Conservation (phyloP, 2,329 filamentous ascomycete species). For the Botrytis porri region DNA sequence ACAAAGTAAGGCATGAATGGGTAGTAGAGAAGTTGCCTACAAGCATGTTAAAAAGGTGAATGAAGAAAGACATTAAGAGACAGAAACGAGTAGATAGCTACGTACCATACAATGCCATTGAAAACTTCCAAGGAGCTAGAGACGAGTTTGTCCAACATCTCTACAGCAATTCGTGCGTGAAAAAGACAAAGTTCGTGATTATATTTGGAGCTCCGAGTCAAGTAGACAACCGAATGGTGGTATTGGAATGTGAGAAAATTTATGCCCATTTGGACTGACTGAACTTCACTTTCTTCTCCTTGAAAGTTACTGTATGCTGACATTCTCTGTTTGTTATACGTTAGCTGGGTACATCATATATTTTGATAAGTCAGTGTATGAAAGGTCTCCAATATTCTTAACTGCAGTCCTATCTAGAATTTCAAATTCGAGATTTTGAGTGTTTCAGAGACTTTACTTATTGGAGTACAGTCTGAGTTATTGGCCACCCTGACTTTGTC, state of each 20-base stretch:
- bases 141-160: conserved; percentile 22
- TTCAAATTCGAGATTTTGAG: not conserved
- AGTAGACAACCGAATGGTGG: conserved; percentile 23
- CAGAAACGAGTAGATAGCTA: not conserved
- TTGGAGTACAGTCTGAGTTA: not conserved
- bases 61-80: no score
- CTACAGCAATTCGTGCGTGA: conserved; percentile 22
- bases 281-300: conserved; percentile 3
- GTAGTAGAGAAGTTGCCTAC: conserved; percentile 25
- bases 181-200: conserved; percentile 19
- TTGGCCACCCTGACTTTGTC: not conserved
- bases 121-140: conserved; percentile 22
- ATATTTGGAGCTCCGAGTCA: conserved; percentile 19
- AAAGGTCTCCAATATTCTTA: not conserved
- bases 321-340: not conserved
- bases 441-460: not conserved
- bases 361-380: not conserved
- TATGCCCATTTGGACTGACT: conserved; percentile 21
- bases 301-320: not conserved
- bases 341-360: not conserved
- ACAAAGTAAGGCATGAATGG: conserved; percentile 25
- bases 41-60: not conserved
- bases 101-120: conserved; percentile 25
- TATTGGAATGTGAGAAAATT: conserved; percentile 24
- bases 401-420: not conserved